A percentile compares a stretch with the other conserved stretches of the same genome.
phyloP scores from a whole-genome alignment of 176 grass and related monocot species.

The Oryza australiensis region DNA sequence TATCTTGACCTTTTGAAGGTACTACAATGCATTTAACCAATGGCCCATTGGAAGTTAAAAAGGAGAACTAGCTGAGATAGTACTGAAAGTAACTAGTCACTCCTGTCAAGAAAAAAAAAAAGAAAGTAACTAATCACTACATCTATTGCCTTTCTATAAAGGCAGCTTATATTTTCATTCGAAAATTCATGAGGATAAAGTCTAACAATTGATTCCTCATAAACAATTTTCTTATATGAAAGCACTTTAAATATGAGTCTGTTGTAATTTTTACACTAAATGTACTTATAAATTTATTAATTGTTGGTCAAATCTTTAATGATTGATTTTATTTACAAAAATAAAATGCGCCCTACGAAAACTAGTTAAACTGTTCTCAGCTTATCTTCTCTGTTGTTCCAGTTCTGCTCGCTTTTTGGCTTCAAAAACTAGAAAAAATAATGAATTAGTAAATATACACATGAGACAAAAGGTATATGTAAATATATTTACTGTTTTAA shows the following conservation, averaged over 20 bases:
- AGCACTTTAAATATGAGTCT: no score
- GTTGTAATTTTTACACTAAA: neutral
- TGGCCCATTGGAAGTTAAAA: neutral
- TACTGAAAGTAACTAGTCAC: neutral
- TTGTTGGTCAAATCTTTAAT: neutral
- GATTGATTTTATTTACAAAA: neutral
- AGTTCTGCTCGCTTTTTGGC: neutral
- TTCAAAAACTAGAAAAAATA: neutral
- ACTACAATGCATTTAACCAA: neutral
- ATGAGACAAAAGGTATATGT: no score
- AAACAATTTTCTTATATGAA: neutral
- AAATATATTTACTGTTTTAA: no score
- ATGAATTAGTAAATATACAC: neutral
- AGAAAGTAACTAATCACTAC: neutral
- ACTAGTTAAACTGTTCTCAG: neutral
- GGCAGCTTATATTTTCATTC: neutral
- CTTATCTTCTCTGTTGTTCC: neutral
- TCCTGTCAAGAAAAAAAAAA: no score
- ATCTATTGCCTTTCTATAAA: neutral
- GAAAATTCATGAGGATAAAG: neutral
- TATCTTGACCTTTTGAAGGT: neutral
- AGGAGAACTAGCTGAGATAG: neutral
- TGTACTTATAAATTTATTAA: neutral
- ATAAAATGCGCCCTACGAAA: neutral
- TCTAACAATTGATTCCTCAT: neutral